Base-by-base conservation (phyloP, 2,329 filamentous ascomycete genomes). In the Cryphonectria parasitica region DNA sequence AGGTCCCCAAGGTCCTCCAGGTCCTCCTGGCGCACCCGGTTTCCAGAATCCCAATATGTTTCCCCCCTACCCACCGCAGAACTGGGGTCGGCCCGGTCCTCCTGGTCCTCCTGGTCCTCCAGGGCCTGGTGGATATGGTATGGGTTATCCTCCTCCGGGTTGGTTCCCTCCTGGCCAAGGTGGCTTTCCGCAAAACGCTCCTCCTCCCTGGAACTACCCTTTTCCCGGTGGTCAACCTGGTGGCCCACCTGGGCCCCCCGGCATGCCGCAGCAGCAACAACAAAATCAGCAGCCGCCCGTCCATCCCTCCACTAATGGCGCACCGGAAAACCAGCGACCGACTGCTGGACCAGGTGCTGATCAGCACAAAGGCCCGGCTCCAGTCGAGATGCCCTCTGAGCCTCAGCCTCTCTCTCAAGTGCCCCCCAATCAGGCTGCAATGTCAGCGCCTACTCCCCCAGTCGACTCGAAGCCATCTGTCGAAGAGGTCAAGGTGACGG, bases 91-190 rank as follows among this genome's bases (percentile, higher is more conserved):
- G 34, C 69, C 76, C 63, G 68, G 75, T 39, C 78, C 77, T n/a
- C 78, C 78, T 34, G 61, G 61, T n/a, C 63, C 63, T n/a, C 63
- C 41, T 15, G 77, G 78, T 34, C 72, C 72, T 64, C 69, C 76
- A 63, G 68, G 74, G 36, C 80, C 80, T 66, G 78, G 77, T 65
- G 80, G 79, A 66, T 87, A 85, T 71, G 81, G 89, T 74, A 91
- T 94, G 87, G 91, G 91, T 0, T 97, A 94, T 79, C 92, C 92
- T 73, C 91, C 90, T 36, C 67, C 89, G 34, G 92, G 91, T 69
- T 97, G 93, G 92, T 95, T 90, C 78, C 92, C 91, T 75, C 89
- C 87, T 74, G 89, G 90, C 11, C 91, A 91, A 8, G 92, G 93
- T 80, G 91, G 90, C 36, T 96, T 94, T 75, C 91, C 90, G 45